Evolutionary conservation across 495 filamentous ascomycete species (phyloP), one percentile per base, ranked within the genome.

Genomic region (Baudoinia panamericana): DNA sequence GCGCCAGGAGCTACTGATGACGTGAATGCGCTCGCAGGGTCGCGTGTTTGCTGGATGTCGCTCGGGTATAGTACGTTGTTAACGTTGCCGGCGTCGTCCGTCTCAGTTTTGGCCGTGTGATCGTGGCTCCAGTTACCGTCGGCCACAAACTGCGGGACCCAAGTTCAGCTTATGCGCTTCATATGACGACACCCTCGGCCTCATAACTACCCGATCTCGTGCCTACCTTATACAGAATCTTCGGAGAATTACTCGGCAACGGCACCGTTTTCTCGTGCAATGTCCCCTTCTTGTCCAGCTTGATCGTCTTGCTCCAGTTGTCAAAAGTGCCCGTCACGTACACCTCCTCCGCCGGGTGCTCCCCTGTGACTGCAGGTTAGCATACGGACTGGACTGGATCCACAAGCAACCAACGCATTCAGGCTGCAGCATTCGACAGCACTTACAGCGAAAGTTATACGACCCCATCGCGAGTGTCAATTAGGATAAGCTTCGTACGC

Each of bases 261-360:
- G 70, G 64, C 15, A 96, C 84, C 31, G 71, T 71, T 63, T 92
- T 93, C 63, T 77, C 67, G 49, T 87, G 90, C 45, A 63, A 51
- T 33, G 73, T 71, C 48, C 70, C 76, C 17, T 73, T 71, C 56
- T 81, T 79, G 31, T 84, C 76, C 35, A 97, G 69, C 65, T 77
- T 74, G 52, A 83, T 75, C 33, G 72, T 84, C 67, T 84, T 82
- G 31, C 71, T 67, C 90, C 90, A 97, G 64, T 85, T 72, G 60
- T 97, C 88, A 57, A 96, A 97, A 34, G 82, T 88, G 54, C 90
- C 90, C 5, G 87, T 94, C 43, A 97, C 90, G 59, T 80, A 86
- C 49, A 97, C 90, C 57, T 93, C 85, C 45, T 70, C n/a, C 23
- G 42, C 42, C 22, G 30, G 31, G 22, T 44, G 41, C n/a, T 29